Conservation (phyloP, 805 yeast species). For the Candida michaelii region DNA sequence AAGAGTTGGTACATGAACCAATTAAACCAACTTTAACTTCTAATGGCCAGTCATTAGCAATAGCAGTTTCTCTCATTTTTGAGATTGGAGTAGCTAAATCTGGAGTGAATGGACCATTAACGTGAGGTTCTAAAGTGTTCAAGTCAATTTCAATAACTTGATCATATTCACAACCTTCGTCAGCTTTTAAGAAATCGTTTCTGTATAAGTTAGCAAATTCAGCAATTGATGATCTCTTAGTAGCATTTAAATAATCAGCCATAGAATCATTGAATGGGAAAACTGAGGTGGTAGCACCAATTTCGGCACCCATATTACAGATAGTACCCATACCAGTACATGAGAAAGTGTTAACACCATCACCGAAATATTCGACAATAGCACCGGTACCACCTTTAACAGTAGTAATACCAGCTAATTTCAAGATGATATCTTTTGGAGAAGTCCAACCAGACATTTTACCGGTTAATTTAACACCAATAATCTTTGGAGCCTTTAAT, state of each 20-base stretch:
- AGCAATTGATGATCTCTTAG: conserved; percentile 82
- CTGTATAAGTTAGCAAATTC: conserved; percentile 72
- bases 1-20: conserved; percentile 98
- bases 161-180: conserved; percentile 91
- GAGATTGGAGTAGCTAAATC: conserved; percentile 96
- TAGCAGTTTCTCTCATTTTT: conserved; percentile 78
- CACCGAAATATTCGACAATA: conserved; percentile 95
- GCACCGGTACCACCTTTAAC: conserved; percentile 98
- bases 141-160: conserved; percentile 89
- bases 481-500: conserved; percentile 91
- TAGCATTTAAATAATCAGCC: conserved; percentile 82
- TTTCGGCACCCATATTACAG: conserved; percentile 99
- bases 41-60: conserved; percentile 87
- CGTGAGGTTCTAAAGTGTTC: conserved; percentile 87
- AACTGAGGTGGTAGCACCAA: conserved; percentile 96
- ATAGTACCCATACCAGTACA: conserved; percentile 99
- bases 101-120: conserved; percentile 98
- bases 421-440: conserved; percentile 93
- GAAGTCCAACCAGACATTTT: conserved; percentile 92
- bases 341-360: conserved; percentile 87
- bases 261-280: conserved; percentile 95
- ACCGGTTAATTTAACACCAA: conserved; percentile 95
- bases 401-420: conserved; percentile 90
- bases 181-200: conserved; percentile 72
- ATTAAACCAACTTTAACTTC: conserved; percentile 92